Percentiles rank a stretch among this genome's conserved stretches.
phyloP scores from a whole-genome alignment of 345 rosid genomes.

The Leavenworthia alabamica region DNA sequence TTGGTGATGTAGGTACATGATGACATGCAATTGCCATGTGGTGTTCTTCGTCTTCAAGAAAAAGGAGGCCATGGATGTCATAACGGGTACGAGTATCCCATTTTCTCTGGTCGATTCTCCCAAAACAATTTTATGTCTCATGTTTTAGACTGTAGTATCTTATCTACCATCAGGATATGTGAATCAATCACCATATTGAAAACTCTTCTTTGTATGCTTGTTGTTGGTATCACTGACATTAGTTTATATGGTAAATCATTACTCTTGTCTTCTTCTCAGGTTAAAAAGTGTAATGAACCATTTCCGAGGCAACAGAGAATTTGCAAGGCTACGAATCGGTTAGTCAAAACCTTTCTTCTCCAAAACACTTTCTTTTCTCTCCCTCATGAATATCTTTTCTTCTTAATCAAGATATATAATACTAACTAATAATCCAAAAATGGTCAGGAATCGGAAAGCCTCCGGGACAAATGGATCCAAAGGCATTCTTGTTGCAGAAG shows the following conservation, averaged over 20 bases:
- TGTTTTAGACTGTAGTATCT: neutral
- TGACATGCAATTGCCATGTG: constrained; percentile 74
- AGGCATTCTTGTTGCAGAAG: constrained; percentile 84
- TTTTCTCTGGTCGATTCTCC: neutral
- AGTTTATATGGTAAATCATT: neutral
- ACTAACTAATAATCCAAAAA: neutral
- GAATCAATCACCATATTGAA: neutral
- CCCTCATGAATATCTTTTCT: neutral
- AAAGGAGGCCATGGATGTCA: constrained; percentile 86
- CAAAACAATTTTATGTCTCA: neutral
- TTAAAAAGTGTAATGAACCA: constrained; percentile 66
- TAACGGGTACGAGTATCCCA: constrained; percentile 51
- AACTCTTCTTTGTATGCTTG: constrained; percentile 1
- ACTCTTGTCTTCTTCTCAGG: constrained; percentile 31
- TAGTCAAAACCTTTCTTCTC: constrained; percentile 15
- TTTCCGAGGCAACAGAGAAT: constrained; percentile 71
- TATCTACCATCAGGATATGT: neutral
- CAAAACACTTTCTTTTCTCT: neutral
- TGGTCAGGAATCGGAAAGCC: constrained; percentile 71
- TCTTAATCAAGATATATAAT: neutral
- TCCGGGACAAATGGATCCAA: constrained; percentile 97
- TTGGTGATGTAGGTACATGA: constrained; percentile 60
- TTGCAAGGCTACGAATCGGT: constrained; percentile 85
- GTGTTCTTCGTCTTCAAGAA: constrained; percentile 85
- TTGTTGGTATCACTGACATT: neutral